These are phyloP conservation scores for Psidium friedrichsthalianum DNA, from an alignment of 345 rosid genomes.

Conservation along the genomic window DNA sequence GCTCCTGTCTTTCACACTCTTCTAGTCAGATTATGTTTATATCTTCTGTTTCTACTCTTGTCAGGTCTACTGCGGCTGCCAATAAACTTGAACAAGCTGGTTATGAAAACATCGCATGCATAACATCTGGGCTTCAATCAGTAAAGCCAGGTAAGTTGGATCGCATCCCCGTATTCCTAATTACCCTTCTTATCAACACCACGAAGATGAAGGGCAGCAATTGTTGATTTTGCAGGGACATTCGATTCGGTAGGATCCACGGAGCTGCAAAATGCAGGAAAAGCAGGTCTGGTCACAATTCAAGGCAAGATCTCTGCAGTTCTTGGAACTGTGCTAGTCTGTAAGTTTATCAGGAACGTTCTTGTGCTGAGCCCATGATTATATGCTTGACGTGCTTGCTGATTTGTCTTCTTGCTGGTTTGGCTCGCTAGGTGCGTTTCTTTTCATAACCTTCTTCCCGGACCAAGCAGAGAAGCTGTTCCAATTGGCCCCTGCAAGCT, in stretches of 20 bases:
- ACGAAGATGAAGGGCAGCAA: not conserved
- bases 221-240: constrained; percentile 33
- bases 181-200: not conserved
- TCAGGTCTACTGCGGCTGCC: constrained; percentile 88
- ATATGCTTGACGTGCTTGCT: not conserved
- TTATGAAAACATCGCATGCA: constrained; percentile 58
- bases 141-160: constrained; percentile 60
- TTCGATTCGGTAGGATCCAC: constrained; percentile 64
- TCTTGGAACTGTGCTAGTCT: constrained; percentile 81
- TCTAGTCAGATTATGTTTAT: not conserved
- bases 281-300: constrained; percentile 77
- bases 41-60: constrained; percentile 2
- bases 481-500: constrained; percentile 39
- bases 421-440: constrained; percentile 59
- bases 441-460: constrained; percentile 77
- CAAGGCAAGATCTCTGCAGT: constrained; percentile 95
- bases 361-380: too few species aligned
- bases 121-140: constrained; percentile 80
- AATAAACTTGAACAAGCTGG: constrained; percentile 66
- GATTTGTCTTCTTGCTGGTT: not conserved
- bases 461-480: constrained; percentile 83
- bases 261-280: constrained; percentile 77
- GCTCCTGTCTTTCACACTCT: not conserved
- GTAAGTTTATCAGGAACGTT: constrained; percentile 30
- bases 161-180: not conserved